These are phyloP conservation scores for Aciculosporium take DNA, from an alignment of 2,329 filamentous ascomycete genomes.

Conservation along the genomic window DNA sequence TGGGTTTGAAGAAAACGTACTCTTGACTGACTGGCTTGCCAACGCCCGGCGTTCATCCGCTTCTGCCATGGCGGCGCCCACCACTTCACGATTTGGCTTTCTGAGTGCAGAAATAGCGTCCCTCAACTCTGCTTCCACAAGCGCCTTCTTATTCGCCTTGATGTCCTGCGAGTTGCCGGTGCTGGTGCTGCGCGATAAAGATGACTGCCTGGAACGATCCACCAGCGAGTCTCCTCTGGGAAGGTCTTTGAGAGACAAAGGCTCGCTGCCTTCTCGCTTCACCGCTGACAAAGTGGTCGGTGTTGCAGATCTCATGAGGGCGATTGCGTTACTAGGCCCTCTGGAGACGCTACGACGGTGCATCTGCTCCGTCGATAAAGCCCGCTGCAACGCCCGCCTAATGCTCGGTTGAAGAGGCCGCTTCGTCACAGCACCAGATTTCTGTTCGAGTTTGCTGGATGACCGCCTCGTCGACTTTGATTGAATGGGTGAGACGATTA, in stretches of 20 bases:
- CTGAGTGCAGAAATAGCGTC: slow-evolving; percentile 61
- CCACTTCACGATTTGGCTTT: slow-evolving; percentile 60
- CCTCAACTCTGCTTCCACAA: slow-evolving; percentile 54
- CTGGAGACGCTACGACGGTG: slow-evolving; percentile 38
- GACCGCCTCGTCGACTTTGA: slow-evolving; percentile 32
- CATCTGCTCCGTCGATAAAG: slow-evolving; percentile 45
- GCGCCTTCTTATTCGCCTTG: slow-evolving; percentile 50
- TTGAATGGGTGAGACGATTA: slow-evolving; percentile 41
- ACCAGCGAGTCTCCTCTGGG: slow-evolving; percentile 26
- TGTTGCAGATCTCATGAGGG: slow-evolving; percentile 54
- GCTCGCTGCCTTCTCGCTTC: slow-evolving; percentile 56
- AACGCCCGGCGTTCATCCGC: slow-evolving; percentile 47
- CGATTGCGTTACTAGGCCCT: slow-evolving; percentile 43
- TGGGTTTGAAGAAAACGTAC: slow-evolving; percentile 26
- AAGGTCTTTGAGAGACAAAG: slow-evolving; percentile 33
- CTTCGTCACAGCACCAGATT: slow-evolving; percentile 38
- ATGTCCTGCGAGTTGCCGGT: slow-evolving; percentile 36
- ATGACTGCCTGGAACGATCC: slow-evolving; percentile 25
- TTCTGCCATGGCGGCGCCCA: slow-evolving; percentile 52
- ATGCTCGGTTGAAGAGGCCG: slow-evolving; percentile 27
- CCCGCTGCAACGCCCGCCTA: slow-evolving; percentile 43
- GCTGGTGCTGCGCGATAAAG: slow-evolving; percentile 28
- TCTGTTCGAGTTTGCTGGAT: slow-evolving; percentile 28
- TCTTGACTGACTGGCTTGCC: slow-evolving; percentile 29
- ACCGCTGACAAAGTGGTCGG: slow-evolving; percentile 44